Evolutionary conservation across 192 early-diverging fungal genomes (phyloP).

Genomic region (Coemansia sp.): DNA sequence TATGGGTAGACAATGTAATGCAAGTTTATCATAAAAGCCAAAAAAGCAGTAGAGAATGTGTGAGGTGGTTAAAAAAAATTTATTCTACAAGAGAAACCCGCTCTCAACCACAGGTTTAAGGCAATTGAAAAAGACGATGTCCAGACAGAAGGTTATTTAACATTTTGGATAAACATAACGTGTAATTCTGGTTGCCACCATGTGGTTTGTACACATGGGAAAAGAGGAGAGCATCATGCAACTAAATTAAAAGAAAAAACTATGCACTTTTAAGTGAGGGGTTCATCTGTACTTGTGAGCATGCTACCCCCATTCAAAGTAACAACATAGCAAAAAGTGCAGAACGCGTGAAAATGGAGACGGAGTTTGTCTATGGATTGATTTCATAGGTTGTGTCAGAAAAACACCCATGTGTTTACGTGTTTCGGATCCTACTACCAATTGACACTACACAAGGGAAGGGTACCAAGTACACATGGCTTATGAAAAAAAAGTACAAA

Average conservation of each 20-base stretch:
- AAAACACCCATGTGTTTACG: neutral
- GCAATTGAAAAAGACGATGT: neutral
- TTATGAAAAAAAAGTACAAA: neutral
- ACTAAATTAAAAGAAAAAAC: neutral
- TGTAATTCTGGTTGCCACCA: neutral
- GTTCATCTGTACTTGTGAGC: neutral
- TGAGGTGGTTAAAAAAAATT: neutral
- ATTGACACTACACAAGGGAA: neutral
- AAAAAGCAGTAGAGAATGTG: neutral
- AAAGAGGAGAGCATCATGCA: neutral
- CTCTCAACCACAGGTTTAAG: neutral
- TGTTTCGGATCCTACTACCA: neutral
- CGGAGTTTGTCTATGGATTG: neutral
- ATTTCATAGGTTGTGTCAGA: neutral
- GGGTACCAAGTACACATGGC: neutral
- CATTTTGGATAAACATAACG: neutral
- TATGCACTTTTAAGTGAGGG: neutral
- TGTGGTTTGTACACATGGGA: neutral
- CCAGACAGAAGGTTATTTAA: conserved; percentile 1
- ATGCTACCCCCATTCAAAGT: neutral
- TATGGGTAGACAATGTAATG: conserved; percentile 6
- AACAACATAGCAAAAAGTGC: neutral
- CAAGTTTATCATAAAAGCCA: conserved; percentile 10
- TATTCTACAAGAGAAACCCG: neutral
- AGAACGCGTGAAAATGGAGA: neutral